Base-by-base conservation (phyloP, 2,329 filamentous ascomycete species). In the Neurospora crassa region DNA sequence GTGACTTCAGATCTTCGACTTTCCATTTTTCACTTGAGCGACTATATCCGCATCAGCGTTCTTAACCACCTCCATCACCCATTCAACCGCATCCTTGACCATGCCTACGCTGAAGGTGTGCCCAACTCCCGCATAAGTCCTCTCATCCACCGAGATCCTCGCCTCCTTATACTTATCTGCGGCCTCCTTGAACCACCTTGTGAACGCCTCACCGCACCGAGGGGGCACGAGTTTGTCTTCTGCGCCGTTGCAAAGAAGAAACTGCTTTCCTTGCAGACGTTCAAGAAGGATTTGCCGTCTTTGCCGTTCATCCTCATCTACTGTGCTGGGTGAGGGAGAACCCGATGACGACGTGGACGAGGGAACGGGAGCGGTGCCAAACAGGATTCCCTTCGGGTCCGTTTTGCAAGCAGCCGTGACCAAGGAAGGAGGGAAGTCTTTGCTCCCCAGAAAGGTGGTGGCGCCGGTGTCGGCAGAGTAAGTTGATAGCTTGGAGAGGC, bases 341-440 rank as follows among this genome's bases (percentile, higher is more conserved):
- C 11, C 40, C 40, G 14, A 6, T 6, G 10, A 6, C 18, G 67
- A 40, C 8, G 67, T 0, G 24, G 34, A 40, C 2, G 71, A 70
- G 0, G 72, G 72, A 2, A 76, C 5, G 78, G 74, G 68, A 78
- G 76, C 76, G 1, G 84, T 83, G 67, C 87, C 87, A 5, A 96
- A 89, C 11, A 97, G 81, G 7, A 96, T 82, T 1, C 88, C 90
- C 24, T 91, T 91, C 0, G 95, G 94, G 76, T 99, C 96, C 72
- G 86, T 88, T 70, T 85, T 86, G 29, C 85, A 82, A 40, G 93
- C 87, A 0, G 88, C 85, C 0, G 85, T 81, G 1, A 94, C 81
- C 7, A 97, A 85, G 0, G 88, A 85, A 0, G 81, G 79, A 0
- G 95, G 94, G 76, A 97, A 97, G 77, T 94, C 91, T 47, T 81